These are phyloP conservation scores for Pichia sp. DNA, from an alignment of 1,139 yeast species.

Conservation along the genomic window DNA sequence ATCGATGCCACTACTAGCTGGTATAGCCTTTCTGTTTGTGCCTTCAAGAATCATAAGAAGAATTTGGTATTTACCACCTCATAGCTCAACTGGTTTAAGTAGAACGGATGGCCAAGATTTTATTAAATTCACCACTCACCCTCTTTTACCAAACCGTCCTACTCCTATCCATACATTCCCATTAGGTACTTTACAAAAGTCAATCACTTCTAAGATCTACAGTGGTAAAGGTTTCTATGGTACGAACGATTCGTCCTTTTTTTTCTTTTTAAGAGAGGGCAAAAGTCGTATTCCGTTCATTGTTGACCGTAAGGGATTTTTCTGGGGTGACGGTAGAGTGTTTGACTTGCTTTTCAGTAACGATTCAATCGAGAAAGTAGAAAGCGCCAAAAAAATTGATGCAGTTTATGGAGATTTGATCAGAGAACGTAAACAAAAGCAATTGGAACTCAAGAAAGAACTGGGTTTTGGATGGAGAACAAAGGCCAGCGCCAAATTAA, in stretches of 20 bases:
- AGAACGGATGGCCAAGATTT: constrained; percentile 29
- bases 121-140: constrained; percentile 63
- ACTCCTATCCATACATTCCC: constrained; percentile 72
- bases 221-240: constrained; percentile 86
- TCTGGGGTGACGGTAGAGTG: constrained; percentile 88
- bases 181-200: constrained; percentile 44
- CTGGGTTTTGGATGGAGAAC: constrained; percentile 32
- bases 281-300: constrained; percentile 58
- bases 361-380: constrained; percentile 67
- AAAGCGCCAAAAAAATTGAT: constrained; percentile 60
- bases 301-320: constrained; percentile 77
- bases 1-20: constrained; percentile 30
- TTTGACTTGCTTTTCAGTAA: constrained; percentile 75
- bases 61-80: constrained; percentile 62
- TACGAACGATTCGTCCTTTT: constrained; percentile 67
- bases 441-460: constrained; percentile 31
- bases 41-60: constrained; percentile 69
- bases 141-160: constrained; percentile 65
- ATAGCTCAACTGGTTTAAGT: constrained; percentile 17
- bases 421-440: constrained; percentile 23
- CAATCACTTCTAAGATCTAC: constrained; percentile 62
- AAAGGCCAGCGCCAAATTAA: constrained; percentile 24
- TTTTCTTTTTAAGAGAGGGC: constrained; percentile 60
- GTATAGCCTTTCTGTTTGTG: constrained; percentile 36
- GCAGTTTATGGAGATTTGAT: constrained; percentile 29